Evolutionary conservation across 2,329 filamentous ascomycete species (phyloP).

Genomic region (Bipolaris zeicola): DNA sequence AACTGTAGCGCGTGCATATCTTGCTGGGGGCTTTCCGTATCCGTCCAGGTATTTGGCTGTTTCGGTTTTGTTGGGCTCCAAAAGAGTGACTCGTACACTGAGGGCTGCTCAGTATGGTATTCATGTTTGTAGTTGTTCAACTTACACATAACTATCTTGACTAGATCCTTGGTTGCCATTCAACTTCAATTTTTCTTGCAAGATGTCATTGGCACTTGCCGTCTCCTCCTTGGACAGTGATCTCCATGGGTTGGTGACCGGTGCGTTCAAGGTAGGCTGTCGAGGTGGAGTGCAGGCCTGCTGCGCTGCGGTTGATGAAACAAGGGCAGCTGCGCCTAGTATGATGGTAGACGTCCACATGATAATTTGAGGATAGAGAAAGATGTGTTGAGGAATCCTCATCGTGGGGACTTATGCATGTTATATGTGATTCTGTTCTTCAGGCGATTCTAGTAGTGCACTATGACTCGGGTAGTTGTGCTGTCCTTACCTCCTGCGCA

Average conservation of each 20-base stretch:
- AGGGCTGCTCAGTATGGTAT: background rate
- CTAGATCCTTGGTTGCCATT: conserved; percentile 17
- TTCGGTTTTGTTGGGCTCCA: conserved; percentile 32
- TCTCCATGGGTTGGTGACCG: conserved; percentile 19
- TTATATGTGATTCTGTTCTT: conserved; percentile 5
- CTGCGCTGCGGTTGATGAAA: conserved; percentile 8
- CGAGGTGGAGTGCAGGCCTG: conserved; percentile 2
- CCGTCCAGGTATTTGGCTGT: conserved; percentile 22
- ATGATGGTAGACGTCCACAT: conserved; percentile 7
- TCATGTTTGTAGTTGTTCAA: background rate
- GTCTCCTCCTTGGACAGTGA: conserved; percentile 18
- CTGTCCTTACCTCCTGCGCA: conserved; percentile 4
- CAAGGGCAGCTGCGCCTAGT: conserved; percentile 8
- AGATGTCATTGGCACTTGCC: conserved; percentile 13
- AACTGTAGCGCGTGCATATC: conserved; percentile 31
- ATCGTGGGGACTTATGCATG: background rate
- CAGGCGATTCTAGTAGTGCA: background rate
- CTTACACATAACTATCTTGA: conserved; percentile 22
- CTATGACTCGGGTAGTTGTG: background rate
- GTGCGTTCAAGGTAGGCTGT: conserved; percentile 16
- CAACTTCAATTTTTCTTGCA: conserved; percentile 14
- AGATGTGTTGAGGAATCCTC: background rate
- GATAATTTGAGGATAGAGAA: background rate
- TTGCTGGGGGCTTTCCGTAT: conserved; percentile 15
- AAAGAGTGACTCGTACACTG: conserved; percentile 17